Percentiles rank a stretch among this genome's conserved stretches.
These are phyloP conservation scores for Candida gorgasii DNA, from an alignment of 805 yeast genomes.

Conservation along the genomic window DNA sequence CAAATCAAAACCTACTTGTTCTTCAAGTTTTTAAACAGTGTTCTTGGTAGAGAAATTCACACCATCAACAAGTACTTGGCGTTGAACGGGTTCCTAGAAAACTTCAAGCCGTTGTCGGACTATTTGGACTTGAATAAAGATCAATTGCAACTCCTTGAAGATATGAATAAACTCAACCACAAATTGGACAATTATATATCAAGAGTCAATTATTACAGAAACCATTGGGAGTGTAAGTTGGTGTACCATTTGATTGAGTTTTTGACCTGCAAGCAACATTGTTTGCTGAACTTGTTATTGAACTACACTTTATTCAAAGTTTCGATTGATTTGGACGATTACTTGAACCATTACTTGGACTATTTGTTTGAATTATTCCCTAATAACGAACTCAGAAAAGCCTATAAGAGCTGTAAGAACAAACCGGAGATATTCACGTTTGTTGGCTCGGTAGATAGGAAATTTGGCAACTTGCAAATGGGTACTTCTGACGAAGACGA, in stretches of 20 bases:
- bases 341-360: conserved; percentile 21
- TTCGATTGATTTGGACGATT: conserved; percentile 27
- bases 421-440: conserved; percentile 17
- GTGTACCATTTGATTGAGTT: conserved; percentile 26
- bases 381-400: not conserved
- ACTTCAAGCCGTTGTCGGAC: not conserved
- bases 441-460: conserved; percentile 38
- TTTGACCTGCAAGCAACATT: conserved; percentile 24
- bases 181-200: not conserved
- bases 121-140: not conserved
- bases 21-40: conserved; percentile 15
- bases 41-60: not conserved
- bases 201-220: conserved; percentile 1
- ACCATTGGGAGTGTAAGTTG: conserved; percentile 28
- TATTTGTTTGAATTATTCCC: conserved; percentile 8
- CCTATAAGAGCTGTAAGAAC: not conserved
- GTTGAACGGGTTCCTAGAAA: conserved; percentile 6
- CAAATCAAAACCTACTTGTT: conserved; percentile 25
- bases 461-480: conserved; percentile 35
- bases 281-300: conserved; percentile 37
- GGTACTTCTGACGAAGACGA: conserved; percentile 25
- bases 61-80: conserved; percentile 5
- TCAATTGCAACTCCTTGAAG: not conserved
- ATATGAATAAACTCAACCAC: not conserved
- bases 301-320: conserved; percentile 39